These are phyloP conservation scores for Centaurea solstitialis DNA, from an alignment of 129 eudicot genomes.

Conservation along the genomic window DNA sequence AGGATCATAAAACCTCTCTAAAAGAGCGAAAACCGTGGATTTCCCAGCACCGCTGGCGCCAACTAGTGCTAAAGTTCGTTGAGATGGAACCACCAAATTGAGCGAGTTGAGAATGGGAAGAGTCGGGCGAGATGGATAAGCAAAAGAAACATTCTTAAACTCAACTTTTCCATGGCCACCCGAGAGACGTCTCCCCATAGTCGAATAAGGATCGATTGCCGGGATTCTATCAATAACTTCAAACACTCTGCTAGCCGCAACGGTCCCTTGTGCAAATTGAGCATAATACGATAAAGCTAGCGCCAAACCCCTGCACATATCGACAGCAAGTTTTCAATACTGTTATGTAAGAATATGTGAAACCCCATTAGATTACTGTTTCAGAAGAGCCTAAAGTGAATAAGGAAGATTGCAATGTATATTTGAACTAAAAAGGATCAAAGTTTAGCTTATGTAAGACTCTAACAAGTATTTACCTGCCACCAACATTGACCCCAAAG, in stretches of 20 bases:
- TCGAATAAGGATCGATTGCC: constrained; percentile 70
- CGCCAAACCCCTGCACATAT: constrained; percentile 67
- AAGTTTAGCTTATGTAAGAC: not conserved
- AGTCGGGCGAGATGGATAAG: constrained; percentile 80
- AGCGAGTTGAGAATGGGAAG: constrained; percentile 65
- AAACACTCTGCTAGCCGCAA: constrained; percentile 82
- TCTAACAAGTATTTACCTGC: constrained; percentile 43
- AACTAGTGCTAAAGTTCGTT: constrained; percentile 70
- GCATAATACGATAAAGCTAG: constrained; percentile 70
- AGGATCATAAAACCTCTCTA: constrained; percentile 89
- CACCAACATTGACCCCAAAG: constrained; percentile 88
- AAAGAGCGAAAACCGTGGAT: constrained; percentile 79
- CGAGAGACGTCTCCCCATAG: constrained; percentile 61
- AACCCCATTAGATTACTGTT: not conserved
- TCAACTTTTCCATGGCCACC: constrained; percentile 61
- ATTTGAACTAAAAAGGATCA: not conserved
- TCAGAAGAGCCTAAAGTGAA: not conserved
- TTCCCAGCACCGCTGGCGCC: constrained; percentile 91
- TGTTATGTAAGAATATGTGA: not conserved
- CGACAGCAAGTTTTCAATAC: not conserved
- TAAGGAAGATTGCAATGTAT: not conserved
- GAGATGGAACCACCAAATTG: constrained; percentile 58
- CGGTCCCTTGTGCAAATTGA: constrained; percentile 88
- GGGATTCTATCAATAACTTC: constrained; percentile 77
- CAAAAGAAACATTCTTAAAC: constrained; percentile 58